These are phyloP conservation scores for Stentor coeruleus DNA, from an alignment of 73 alveolate genomes.

Conservation along the genomic window DNA sequence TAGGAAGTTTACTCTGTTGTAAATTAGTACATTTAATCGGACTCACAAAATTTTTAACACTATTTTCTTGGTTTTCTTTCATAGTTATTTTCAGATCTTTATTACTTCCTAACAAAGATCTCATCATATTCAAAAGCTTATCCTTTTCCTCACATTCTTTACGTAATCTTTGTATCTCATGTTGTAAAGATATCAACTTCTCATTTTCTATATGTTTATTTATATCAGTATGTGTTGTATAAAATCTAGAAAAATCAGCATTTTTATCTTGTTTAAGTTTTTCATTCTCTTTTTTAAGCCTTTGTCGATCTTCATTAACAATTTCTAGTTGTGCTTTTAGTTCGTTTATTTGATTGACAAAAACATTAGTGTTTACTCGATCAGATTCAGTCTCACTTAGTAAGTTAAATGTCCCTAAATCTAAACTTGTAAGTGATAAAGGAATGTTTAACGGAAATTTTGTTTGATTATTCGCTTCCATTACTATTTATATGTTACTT, in stretches of 20 bases:
- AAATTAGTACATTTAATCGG: too few species aligned
- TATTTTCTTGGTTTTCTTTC: neutral
- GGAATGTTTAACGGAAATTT: neutral
- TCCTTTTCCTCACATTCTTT: conserved; percentile 6
- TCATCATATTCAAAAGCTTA: neutral
- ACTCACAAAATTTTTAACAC: neutral
- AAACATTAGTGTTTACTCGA: neutral
- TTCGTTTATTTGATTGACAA: neutral
- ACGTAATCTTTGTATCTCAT: neutral
- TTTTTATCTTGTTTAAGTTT: neutral
- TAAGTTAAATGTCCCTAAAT: neutral
- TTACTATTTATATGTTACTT: too few species aligned
- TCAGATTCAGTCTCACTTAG: conserved; percentile 1
- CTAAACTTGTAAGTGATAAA: neutral
- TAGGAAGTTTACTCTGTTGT: neutral
- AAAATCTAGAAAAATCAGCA: neutral
- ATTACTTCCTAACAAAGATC: neutral
- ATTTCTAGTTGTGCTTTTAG: conserved; percentile 1
- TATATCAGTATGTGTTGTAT: neutral
- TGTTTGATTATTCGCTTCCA: neutral
- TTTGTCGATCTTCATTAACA: neutral
- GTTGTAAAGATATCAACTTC: neutral
- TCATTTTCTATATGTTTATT: neutral
- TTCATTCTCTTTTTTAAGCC: neutral
- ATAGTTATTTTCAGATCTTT: neutral